Evolutionary conservation across 228 moss, liverwort and hornwort species (phyloP), one percentile per base, ranked within the genome.

Genomic region (Sphagnum fallax): DNA sequence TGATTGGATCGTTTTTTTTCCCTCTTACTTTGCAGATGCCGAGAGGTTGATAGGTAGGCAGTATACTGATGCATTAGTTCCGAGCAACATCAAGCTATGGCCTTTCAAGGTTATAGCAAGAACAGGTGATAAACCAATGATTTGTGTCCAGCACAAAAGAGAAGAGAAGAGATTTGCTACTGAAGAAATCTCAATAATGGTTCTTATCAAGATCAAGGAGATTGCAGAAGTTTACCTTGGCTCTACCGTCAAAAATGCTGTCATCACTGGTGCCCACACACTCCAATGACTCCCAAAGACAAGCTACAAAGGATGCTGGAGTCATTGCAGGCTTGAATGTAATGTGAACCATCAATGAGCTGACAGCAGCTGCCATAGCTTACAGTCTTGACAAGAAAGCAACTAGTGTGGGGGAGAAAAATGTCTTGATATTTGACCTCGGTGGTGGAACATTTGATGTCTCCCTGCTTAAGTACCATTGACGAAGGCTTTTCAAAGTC

Each of bases 81-180:
- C 84, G 49, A 71, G 76, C 59, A 84, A 88, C 18, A 84, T 84
- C 76, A 88, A 82, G 65, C 52, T 82, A 32, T 84, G 82, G 84
- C 82, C 84, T 1, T 88, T 82, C n/a, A 84, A 84, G 70, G 77
- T 88, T 50, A 75, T 70, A 12, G 14, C 79, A 5, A 76, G 82
- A 0, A 68, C 78, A 0, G 78, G 67, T 47, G 78, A 82, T 67
- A 78, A 82, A 78, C 82, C 82, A 0, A 78, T 82, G 82, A 82
- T 82, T 58, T 72, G 79, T 52, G 79, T 82, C 1, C 62, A 64
- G 52, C 62, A 82, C 8, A 82, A 82, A 70, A 75, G 76, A 0
- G 82, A 82, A 82, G n/a, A 61, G 32, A 87, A 84, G 76, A 76
- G 64, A 0, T 82, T 82, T 52, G 61, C 80, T 49, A 61, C 72